Percentiles rank a stretch among this genome's conserved stretches.
These are phyloP conservation scores for Fusarium poae DNA, from an alignment of 2,329 filamentous ascomycete genomes.

Conservation along the genomic window DNA sequence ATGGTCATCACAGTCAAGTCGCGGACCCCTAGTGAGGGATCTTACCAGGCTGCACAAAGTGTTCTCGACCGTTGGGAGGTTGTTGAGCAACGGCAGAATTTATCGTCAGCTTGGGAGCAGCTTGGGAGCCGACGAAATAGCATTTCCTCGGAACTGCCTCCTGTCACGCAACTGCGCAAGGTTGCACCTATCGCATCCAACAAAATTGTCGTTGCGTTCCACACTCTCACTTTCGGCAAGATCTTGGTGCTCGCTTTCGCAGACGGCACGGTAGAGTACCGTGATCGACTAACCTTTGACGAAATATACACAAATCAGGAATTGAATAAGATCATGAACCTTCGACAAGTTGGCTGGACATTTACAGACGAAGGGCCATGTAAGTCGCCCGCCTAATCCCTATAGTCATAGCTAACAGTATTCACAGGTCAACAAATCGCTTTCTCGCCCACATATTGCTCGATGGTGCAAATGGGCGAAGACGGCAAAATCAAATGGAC, in stretches of 20 bases:
- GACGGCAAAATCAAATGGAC: constrained; percentile 72
- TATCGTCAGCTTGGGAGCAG: constrained; percentile 84
- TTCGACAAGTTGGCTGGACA: constrained; percentile 82
- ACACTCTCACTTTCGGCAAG: constrained; percentile 77
- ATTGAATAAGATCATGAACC: constrained; percentile 73
- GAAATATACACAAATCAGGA: constrained; percentile 75
- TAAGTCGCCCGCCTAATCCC: constrained; percentile 53
- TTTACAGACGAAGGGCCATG: constrained; percentile 76
- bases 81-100: constrained; percentile 72
- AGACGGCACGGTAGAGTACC: constrained; percentile 84
- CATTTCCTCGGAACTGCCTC: constrained; percentile 52
- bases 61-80: constrained; percentile 88
- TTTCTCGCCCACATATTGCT: constrained; percentile 71
- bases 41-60: constrained; percentile 76
- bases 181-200: constrained; percentile 77
- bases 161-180: constrained; percentile 66
- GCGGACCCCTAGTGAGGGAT: constrained; percentile 63
- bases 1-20: constrained; percentile 82
- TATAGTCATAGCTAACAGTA: constrained; percentile 28
- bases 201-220: constrained; percentile 77
- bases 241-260: constrained; percentile 79
- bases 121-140: constrained; percentile 74
- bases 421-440: constrained; percentile 68
- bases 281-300: constrained; percentile 80
- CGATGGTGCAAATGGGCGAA: constrained; percentile 69